phyloP scores from a whole-genome alignment of 345 rosid species.

The Hibiscus trionum region DNA sequence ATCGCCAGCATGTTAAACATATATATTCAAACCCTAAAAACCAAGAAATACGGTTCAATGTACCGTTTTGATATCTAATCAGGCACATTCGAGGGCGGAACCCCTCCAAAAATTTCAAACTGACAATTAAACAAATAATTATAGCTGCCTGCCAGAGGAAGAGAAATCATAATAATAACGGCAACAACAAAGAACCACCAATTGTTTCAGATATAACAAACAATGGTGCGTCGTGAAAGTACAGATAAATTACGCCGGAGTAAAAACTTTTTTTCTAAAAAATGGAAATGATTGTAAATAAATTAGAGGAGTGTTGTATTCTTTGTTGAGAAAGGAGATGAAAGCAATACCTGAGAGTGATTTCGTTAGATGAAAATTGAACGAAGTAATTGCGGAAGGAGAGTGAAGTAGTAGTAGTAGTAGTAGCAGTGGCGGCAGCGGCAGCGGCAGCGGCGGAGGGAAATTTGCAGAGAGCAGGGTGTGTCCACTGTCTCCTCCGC shows the following conservation, averaged over 20 bases:
- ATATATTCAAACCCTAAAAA: conserved; percentile 1
- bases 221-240: not conserved
- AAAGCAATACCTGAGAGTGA: conserved; percentile 4
- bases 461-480: not conserved
- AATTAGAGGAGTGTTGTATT: not conserved
- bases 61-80: not conserved
- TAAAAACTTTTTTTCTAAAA: not conserved
- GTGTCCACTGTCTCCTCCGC: not conserved
- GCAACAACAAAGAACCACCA: not conserved
- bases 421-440: not conserved
- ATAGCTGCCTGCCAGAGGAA: not conserved
- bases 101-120: not conserved
- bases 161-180: not conserved
- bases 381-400: not conserved
- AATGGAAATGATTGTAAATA: not conserved
- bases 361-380: not conserved
- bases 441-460: not conserved
- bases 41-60: not conserved
- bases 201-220: not conserved
- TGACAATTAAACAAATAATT: not conserved
- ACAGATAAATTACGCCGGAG: not conserved
- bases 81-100: not conserved
- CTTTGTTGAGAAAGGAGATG: not conserved
- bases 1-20: not conserved
- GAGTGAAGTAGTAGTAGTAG: not conserved